Percentiles rank a stretch among this genome's conserved stretches.
Conservation (phyloP, 345 rosid genomes). For the Toxicodendron radicans region DNA sequence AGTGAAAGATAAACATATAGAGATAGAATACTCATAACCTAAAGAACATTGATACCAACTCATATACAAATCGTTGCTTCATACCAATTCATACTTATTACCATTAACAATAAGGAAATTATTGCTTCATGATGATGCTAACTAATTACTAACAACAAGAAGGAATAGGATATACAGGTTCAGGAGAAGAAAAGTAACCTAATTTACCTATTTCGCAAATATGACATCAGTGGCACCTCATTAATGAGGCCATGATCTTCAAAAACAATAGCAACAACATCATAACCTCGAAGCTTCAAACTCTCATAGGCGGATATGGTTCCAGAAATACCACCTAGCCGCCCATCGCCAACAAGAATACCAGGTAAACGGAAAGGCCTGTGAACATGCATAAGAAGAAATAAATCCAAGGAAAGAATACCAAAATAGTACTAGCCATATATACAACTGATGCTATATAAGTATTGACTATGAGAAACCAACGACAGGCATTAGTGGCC, state of each 20-base stretch:
- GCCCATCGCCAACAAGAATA: slow-evolving; percentile 92
- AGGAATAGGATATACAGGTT: background rate
- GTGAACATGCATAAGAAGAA: slow-evolving; percentile 15
- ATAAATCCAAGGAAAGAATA: slow-evolving; percentile 2
- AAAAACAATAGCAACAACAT: slow-evolving; percentile 73
- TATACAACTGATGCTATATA: background rate
- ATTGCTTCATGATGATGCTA: slow-evolving; percentile 13
- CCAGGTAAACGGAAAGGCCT: slow-evolving; percentile 95
- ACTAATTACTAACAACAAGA: slow-evolving; percentile 1
- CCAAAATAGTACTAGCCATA: background rate
- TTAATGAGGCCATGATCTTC: slow-evolving; percentile 90
- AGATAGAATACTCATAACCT: background rate
- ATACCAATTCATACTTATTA: slow-evolving; percentile 4
- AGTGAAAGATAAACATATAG: background rate
- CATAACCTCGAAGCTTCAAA: slow-evolving; percentile 79
- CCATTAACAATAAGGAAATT: background rate
- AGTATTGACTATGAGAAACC: background rate
- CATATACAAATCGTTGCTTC: slow-evolving; percentile 6
- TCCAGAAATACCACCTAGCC: slow-evolving; percentile 90
- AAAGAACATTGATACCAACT: background rate
- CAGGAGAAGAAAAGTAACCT: slow-evolving; percentile 1
- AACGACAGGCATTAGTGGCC: background rate
- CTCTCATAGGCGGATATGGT: slow-evolving; percentile 94
- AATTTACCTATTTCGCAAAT: slow-evolving; percentile 69
- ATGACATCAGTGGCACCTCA: slow-evolving; percentile 65